phyloP scores from a whole-genome alignment of 106 monocot genomes.

The Dioscorea dumetorum region DNA sequence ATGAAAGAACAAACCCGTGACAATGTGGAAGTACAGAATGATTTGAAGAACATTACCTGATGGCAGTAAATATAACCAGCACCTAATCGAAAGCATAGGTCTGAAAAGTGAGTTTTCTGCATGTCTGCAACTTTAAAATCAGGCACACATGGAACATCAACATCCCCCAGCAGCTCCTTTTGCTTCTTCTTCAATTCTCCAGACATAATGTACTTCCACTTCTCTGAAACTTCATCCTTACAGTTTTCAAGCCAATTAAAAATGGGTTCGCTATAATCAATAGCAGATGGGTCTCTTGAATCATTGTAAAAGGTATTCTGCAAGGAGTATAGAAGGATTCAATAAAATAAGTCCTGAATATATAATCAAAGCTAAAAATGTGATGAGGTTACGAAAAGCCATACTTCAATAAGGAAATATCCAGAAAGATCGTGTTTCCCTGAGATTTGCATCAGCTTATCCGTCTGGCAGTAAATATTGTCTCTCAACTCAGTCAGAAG shows the following conservation, averaged over 20 bases:
- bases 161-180: slow-evolving; percentile 56
- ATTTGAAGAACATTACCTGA: slow-evolving; percentile 41
- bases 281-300: slow-evolving; percentile 48
- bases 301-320: slow-evolving; percentile 90
- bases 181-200: slow-evolving; percentile 69
- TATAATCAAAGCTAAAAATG: neutral
- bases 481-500: slow-evolving; percentile 74
- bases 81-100: slow-evolving; percentile 71
- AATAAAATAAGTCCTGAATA: neutral
- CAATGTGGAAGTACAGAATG: no score
- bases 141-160: slow-evolving; percentile 43
- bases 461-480: slow-evolving; percentile 73
- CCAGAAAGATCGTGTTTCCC: slow-evolving; percentile 62
- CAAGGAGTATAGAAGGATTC: neutral
- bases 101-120: slow-evolving; percentile 66
- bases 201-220: slow-evolving; percentile 73
- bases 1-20: no score
- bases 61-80: slow-evolving; percentile 92
- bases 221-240: slow-evolving; percentile 49
- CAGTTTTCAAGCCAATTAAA: slow-evolving; percentile 74
- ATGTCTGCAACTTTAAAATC: slow-evolving; percentile 51
- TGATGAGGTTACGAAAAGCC: neutral
- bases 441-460: slow-evolving; percentile 69
- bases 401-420: slow-evolving; percentile 94
- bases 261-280: slow-evolving; percentile 73